phyloP scores from a whole-genome alignment of 2,329 filamentous ascomycete species.

The Nothophaeocryptopus gaeumannii region DNA sequence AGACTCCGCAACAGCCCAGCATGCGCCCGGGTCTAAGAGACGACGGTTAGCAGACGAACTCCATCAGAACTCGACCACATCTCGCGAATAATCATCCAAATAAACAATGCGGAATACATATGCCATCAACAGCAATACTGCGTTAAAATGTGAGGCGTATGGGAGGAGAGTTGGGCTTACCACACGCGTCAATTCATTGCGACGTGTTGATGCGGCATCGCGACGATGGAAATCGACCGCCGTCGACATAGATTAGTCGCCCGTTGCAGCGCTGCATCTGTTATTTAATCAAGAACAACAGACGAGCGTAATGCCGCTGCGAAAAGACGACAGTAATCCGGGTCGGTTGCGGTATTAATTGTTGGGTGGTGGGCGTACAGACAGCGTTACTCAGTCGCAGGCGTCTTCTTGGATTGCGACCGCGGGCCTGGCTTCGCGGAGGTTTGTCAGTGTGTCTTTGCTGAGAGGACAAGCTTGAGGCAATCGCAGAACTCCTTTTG shows the following conservation, averaged over 20 bases:
- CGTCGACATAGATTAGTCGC: conserved; percentile 47
- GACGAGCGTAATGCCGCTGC: conserved; percentile 20
- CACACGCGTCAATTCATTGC: too few species aligned
- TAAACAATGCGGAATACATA: not conserved
- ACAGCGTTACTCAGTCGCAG: too few species aligned
- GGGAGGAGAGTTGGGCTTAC: too few species aligned
- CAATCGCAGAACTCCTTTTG: too few species aligned
- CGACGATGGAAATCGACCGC: conserved; percentile 41
- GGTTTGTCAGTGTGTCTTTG: too few species aligned
- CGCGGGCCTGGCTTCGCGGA: too few species aligned
- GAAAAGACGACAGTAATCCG: not conserved
- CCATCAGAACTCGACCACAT: conserved; percentile 10
- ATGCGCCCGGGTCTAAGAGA: conserved; percentile 8
- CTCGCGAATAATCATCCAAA: not conserved
- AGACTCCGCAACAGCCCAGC: conserved; percentile 11
- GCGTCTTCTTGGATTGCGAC: too few species aligned
- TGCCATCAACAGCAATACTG: not conserved
- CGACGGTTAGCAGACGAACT: conserved; percentile 6
- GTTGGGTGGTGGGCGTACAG: too few species aligned
- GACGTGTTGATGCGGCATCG: conserved; percentile 3
- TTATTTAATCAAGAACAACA: conserved; percentile 37
- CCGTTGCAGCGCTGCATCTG: conserved; percentile 46
- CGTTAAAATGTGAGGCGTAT: too few species aligned
- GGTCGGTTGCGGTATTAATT: too few species aligned
- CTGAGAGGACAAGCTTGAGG: too few species aligned